These are phyloP conservation scores for Mayamaea pseudoterrestris DNA, from an alignment of 108 stramenopile genomes.

Conservation along the genomic window DNA sequence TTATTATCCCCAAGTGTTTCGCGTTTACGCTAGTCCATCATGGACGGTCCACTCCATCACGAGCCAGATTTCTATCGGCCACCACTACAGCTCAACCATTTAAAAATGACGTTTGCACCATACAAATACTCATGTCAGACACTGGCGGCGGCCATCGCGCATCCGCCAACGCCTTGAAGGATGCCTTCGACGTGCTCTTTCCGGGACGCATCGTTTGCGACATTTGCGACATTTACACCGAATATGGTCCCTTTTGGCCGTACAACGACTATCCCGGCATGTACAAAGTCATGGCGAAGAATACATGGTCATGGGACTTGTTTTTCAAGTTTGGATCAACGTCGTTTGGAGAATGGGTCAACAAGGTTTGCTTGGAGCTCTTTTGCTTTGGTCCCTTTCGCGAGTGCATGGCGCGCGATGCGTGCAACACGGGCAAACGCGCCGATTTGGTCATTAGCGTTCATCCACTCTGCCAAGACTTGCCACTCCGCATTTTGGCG, in stretches of 20 bases:
- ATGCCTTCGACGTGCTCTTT: conserved; percentile 59
- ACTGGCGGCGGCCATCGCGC: conserved; percentile 85
- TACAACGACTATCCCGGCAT: conserved; percentile 41
- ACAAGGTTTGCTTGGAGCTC: conserved; percentile 42
- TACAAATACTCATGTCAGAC: conserved; percentile 80
- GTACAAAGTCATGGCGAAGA: conserved; percentile 80
- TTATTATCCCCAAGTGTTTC: no score
- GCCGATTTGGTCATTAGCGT: conserved; percentile 93
- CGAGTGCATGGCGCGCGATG: conserved; percentile 46
- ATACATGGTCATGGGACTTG: conserved; percentile 59
- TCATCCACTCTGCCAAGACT: conserved; percentile 90
- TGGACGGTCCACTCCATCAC: no score
- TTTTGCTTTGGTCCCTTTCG: conserved; percentile 32
- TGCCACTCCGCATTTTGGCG: conserved; percentile 71
- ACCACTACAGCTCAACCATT: no score
- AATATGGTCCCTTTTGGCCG: conserved; percentile 74
- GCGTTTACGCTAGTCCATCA: no score
- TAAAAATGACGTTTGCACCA: conserved; percentile 42
- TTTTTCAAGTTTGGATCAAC: conserved; percentile 64
- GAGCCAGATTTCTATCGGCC: no score
- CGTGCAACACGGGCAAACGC: conserved; percentile 17
- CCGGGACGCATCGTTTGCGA: conserved; percentile 55
- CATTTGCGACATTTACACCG: conserved; percentile 80
- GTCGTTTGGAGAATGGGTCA: conserved; percentile 52
- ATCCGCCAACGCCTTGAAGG: conserved; percentile 68